phyloP scores from a whole-genome alignment of 1,139 yeast species.

The Nakaseomyces delphensis region DNA sequence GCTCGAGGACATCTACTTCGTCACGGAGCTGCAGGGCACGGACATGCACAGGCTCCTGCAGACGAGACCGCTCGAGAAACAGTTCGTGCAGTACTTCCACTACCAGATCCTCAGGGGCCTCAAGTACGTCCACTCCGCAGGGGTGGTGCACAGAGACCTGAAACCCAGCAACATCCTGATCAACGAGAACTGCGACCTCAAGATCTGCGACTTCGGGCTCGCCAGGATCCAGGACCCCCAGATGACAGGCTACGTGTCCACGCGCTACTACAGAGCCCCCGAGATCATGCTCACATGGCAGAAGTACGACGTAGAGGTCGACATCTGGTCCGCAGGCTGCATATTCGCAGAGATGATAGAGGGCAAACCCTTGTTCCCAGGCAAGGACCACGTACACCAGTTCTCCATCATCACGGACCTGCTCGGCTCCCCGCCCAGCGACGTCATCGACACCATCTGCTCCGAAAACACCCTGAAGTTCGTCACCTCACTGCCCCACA shows the following conservation, averaged over 20 bases:
- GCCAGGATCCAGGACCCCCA: conserved; percentile 98
- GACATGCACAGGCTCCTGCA: conserved; percentile 87
- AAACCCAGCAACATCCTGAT: conserved; percentile 89
- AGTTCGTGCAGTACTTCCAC: conserved; percentile 90
- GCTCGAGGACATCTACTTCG: conserved; percentile 91
- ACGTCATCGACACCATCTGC: conserved; percentile 91
- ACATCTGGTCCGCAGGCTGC: conserved; percentile 99
- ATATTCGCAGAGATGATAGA: conserved; percentile 97
- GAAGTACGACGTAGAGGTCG: conserved; percentile 97
- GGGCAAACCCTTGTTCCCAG: conserved; percentile 98
- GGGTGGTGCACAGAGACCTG: conserved; percentile 91
- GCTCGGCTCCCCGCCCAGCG: conserved; percentile 92
- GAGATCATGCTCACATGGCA: conserved; percentile 99
- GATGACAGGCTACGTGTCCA: conserved; percentile 97
- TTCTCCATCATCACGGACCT: conserved; percentile 93
- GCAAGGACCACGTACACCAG: conserved; percentile 97
- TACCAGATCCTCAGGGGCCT: conserved; percentile 90
- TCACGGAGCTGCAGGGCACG: conserved; percentile 93
- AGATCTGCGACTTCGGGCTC: conserved; percentile 93
- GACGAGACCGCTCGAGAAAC: conserved; percentile 89
- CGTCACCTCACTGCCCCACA: conserved; percentile 85
- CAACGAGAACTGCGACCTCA: conserved; percentile 91
- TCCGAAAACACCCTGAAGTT: conserved; percentile 91
- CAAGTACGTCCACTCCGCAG: conserved; percentile 94
- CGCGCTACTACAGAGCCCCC: conserved; percentile 96